Base-by-base conservation (phyloP, 2,329 filamentous ascomycete genomes). In the Teratosphaeria viscida region DNA sequence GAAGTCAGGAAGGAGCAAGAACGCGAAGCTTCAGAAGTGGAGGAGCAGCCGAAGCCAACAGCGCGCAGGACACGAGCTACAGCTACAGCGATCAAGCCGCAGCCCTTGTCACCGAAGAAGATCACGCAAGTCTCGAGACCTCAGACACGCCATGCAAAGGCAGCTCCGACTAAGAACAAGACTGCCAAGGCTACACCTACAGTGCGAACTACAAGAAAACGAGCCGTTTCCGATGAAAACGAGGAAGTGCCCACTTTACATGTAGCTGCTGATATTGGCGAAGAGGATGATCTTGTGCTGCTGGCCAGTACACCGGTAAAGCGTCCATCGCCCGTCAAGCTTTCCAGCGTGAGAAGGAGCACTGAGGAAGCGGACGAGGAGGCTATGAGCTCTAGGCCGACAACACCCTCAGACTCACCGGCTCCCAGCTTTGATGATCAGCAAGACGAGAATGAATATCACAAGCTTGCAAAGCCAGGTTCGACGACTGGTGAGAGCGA, bases 91-190 rank as follows among this genome's bases (percentile, higher is more conserved):
- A 58, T 63, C 43, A 69, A 64, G 53, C 61, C 64, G 23, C 32
- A 60, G 47, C 68, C 71, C 19, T 64, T 73, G 16, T 73, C 70
- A 32, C 69, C 72, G 5, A 73, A 72, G 64, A 73, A 73, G 65
- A 68, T 71, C 61, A 71, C 70, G 6, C 71, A 73, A 60, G 66
- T 73, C 14, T 63, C 67, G 7, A 68, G 62, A 55, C 60, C 61
- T 37, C 59, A 60, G 4, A 59, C 64, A 10, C 62, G 61, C 34
- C 62, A 52, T 32, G 62, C 57, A 7, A 63, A 60, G 23, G 58
- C 59, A 11, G 29, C 52, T 27, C 26, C 52, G 29, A 58, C 56
- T 5, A 58, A 60, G n/a, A 29, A 23, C 29, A 65, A 65, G 56
- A 32, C 54, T 23, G 57, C 56, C 6, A 52, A 55, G 19, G 12